Percentiles rank a stretch among this genome's conserved stretches.
These are phyloP conservation scores for Hypoxylon sp. DNA, from an alignment of 2,329 filamentous ascomycete genomes.

Conservation along the genomic window DNA sequence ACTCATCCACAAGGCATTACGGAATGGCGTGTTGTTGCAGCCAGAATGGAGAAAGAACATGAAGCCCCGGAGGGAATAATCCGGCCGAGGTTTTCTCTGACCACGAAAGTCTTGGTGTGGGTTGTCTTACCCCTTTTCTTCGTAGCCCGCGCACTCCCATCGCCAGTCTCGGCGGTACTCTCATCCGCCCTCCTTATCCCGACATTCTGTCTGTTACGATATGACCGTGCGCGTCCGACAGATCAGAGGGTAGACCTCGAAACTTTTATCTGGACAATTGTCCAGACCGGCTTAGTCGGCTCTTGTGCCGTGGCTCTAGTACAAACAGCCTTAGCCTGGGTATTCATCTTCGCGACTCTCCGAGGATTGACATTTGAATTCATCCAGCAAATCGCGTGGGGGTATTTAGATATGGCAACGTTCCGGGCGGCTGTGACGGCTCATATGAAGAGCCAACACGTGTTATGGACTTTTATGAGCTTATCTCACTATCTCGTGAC, in stretches of 20 bases:
- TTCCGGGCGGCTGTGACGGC: neutral
- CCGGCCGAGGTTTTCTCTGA: conserved; percentile 11
- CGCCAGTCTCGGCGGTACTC: conserved; percentile 20
- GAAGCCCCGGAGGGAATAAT: neutral
- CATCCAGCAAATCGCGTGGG: neutral
- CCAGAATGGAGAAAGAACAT: neutral
- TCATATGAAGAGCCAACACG: neutral
- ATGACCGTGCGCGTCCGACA: conserved; percentile 18
- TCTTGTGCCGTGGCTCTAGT: conserved; percentile 22
- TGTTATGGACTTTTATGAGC: conserved; percentile 37
- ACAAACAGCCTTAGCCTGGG: conserved; percentile 23
- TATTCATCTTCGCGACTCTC: neutral
- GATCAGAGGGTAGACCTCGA: conserved; percentile 25
- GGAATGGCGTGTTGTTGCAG: neutral
- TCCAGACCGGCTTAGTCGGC: conserved; percentile 41
- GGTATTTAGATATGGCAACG: neutral
- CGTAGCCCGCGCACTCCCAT: conserved; percentile 14
- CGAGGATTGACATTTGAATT: neutral
- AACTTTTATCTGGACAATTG: conserved; percentile 42
- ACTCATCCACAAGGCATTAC: neutral
- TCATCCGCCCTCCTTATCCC: conserved; percentile 9
- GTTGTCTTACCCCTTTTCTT: conserved; percentile 13
- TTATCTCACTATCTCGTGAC: conserved; percentile 35
- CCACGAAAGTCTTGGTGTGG: conserved; percentile 23
- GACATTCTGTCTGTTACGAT: conserved; percentile 22